Evolutionary conservation across 1,284 basidiomycete species (phyloP), one percentile per base, ranked within the genome.

Genomic region (Amylostereum areolatum): DNA sequence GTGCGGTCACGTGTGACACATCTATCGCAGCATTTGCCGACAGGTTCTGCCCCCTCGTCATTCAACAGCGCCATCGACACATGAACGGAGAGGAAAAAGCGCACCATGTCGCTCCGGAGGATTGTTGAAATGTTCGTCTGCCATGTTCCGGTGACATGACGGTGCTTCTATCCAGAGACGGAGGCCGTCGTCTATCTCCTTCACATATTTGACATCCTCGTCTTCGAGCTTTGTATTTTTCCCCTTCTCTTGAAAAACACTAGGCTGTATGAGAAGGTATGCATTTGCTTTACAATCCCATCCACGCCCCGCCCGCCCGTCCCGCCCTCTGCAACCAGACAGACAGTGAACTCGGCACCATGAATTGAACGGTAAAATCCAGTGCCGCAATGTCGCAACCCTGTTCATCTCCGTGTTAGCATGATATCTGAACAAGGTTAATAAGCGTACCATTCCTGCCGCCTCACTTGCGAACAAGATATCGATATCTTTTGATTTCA

Each of bases 261-360:
- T 57, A 28, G 59, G 53, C 50, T 70, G 59, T 7, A 60, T 58
- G 0, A 70, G 53, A 1, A 69, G 49, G 32, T 65, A 56, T 2
- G 64, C 66, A 3, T 48, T 47, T 0, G 60, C 66, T 12, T 58
- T 50, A 8, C 66, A 27, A 36, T 18, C 18, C 9, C 45, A 36
- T 3, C 43, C 33, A 2, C 62, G 55, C 1, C 66, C 67, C 4
- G 61, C 66, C n/a, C n/a, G n/a, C n/a, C 24, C 62, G 60, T 3
- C 67, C 67, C 3, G 34, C 50, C 25, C 29, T 28, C 46, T 48
- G 46, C 10, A 48, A 12, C 46, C 46, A 48, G 28, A 42, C n/a
- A 4, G 37, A 41, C 4, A 48, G 31, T 28, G 47, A 49, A 8
- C 24, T 29, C 7, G 47, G 47, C 9, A 49, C 47, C 41, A 49